Conservation (phyloP, 805 yeast genomes). For the Myxozyma nipponensis region DNA sequence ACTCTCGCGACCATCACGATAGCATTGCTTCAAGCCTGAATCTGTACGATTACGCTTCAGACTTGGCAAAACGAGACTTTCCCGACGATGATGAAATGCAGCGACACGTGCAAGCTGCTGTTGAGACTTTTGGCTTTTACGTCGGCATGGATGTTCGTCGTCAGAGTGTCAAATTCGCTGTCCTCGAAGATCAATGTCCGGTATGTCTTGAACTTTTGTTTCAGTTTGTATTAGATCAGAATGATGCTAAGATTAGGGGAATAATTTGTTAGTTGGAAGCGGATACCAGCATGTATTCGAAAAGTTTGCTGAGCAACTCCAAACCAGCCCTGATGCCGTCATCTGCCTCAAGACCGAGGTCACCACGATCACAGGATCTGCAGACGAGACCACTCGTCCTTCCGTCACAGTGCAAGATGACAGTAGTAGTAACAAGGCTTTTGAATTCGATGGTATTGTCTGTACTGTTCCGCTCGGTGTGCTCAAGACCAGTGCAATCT, state of each 20-base stretch:
- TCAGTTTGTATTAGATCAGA: not conserved
- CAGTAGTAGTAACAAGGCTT: not conserved
- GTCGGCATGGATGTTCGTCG: conserved; percentile 22
- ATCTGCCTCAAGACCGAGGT: not conserved
- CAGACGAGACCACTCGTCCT: not conserved
- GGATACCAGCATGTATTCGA: conserved; percentile 14
- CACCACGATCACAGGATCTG: not conserved
- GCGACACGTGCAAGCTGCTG: conserved; percentile 7
- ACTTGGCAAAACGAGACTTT: not conserved
- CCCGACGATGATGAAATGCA: conserved; percentile 2
- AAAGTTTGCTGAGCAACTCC: conserved; percentile 4
- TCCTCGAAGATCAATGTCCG: conserved; percentile 27
- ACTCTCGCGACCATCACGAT: conserved; percentile 16
- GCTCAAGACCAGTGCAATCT: conserved; percentile 28
- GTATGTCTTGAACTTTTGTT: not conserved
- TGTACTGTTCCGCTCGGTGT: conserved; percentile 35
- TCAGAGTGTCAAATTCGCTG: conserved; percentile 27
- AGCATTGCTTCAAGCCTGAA: conserved; percentile 14
- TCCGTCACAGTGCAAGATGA: not conserved
- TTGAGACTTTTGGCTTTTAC: conserved; percentile 25
- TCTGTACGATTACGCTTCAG: conserved; percentile 15
- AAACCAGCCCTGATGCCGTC: not conserved
- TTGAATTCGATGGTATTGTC: conserved; percentile 31
- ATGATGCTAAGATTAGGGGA: conserved; percentile 16
- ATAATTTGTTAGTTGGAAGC: conserved; percentile 26